Evolutionary conservation across 192 early-diverging fungal genomes (phyloP), one percentile per base, ranked within the genome.

Genomic region (Backusella mclennaniae): DNA sequence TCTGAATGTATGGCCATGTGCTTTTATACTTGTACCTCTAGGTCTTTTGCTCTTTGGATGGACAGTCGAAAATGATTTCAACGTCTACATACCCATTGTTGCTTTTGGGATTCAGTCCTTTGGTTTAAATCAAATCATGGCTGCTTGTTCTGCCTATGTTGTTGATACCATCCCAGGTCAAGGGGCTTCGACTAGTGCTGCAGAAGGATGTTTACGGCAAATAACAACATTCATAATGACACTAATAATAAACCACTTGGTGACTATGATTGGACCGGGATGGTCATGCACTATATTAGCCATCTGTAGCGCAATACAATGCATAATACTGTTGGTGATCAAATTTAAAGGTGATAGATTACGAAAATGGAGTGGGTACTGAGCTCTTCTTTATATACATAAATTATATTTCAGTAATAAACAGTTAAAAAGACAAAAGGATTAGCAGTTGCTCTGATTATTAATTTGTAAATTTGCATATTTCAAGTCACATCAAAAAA

Each of bases 11-110:
- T 87, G 85, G 84, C 67, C 76, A 11, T 76, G 79, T 56, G 83
- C 81, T 9, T 83, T 84, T 66, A 42, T 82, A 4, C 70, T 85
- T 19, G 77, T 86, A 26, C 87, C 84, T 15, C 19, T 82, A 1
- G 87, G 87, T n/a, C 36, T 81, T 0, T 74, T 88, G 0, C 19
- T 88, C 21, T 88, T 85, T 78, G 87, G 87, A 6, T 86, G 82
- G 82, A 73, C 76, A 17, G 76, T 80, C 26, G 71, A 85, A 44
- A 73, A 74, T 31, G 44, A 79, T 9, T 35, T 88, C 8, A 78
- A 73, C 21, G 77, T 85, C 19, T 82, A 80, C 31, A 80, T 66
- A 0, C 76, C 82, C 14, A 84, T 88, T 44, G 56, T 84, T 26
- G 84, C 79, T 26, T 84, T 85, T 69, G 84, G 75, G 31, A 82